A percentile compares a stretch with the other conserved stretches of the same genome.
phyloP scores from a whole-genome alignment of 768 basidiomycete species.

The Boletus pseudopeckii region DNA sequence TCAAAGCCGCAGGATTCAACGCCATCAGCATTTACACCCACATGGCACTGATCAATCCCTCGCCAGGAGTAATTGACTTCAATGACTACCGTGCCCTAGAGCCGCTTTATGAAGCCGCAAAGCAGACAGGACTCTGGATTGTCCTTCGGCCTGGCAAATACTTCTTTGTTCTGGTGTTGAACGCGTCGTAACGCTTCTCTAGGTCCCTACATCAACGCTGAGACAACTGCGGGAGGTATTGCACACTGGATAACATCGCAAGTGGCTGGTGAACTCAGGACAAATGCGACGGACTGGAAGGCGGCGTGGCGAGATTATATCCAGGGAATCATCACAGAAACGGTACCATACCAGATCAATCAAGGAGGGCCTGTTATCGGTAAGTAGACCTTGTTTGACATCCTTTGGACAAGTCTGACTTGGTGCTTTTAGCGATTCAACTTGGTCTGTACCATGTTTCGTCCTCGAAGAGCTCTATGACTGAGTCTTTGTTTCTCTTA shows the following conservation, averaged over 20 bases:
- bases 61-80: conserved; percentile 72
- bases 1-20: conserved; percentile 79
- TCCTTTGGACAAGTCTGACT: neutral
- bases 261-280: conserved; percentile 65
- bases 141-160: conserved; percentile 72
- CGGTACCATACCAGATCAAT: conserved; percentile 63
- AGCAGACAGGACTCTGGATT: conserved; percentile 71
- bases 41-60: conserved; percentile 75
- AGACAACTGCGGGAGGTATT: conserved; percentile 75
- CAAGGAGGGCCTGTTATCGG: conserved; percentile 75
- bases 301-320: conserved; percentile 74
- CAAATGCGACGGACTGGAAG: conserved; percentile 62
- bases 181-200: conserved; percentile 2
- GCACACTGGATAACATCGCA: conserved; percentile 68
- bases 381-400: conserved; percentile 26
- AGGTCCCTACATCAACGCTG: conserved; percentile 65
- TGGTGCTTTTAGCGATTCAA: conserved; percentile 44
- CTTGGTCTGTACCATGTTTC: conserved; percentile 38
- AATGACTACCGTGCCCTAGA: conserved; percentile 63
- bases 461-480: neutral
- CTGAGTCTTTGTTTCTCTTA: conserved; percentile 20
- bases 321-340: conserved; percentile 56
- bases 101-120: conserved; percentile 72
- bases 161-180: neutral
- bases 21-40: conserved; percentile 75